Evolutionary conservation across 768 basidiomycete species (phyloP), one percentile per base, ranked within the genome.

Genomic region (Suillus plorans): DNA sequence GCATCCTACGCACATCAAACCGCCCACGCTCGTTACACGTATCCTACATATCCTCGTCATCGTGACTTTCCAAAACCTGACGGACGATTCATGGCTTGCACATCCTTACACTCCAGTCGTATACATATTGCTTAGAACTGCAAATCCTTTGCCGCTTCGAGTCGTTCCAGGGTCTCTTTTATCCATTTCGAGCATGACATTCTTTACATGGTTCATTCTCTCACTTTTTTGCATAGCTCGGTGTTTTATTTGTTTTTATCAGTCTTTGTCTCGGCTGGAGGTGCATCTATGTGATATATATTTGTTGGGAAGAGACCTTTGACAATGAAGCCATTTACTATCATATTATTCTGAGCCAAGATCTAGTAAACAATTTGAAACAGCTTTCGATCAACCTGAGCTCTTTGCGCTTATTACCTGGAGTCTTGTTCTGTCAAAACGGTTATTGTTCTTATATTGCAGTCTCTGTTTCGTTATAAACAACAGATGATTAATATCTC

Each of bases 211-310:
- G 42, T 67, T 10, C 52, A 60, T 39, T 45, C 22, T 66, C 50
- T 44, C 20, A 44, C 49, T 56, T 42, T 42, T 58, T 61, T 66
- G 66, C 70, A 74, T 75, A 69, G 66, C 56, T 69, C 69, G 72
- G 50, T 66, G 65, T 76, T 31, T 63, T 75, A 77, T 75, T 72
- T 72, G 72, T 75, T 64, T 77, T 77, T 75, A 77, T 75, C 76
- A 4, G 18, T 39, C 60, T 61, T 68, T 68, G 60, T 53, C 62
- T 63, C 50, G 66, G 69, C 64, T 67, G 64, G 66, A 67, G 62
- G 68, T 68, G 69, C 72, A 71, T 68, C 68, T 64, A 67, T 67
- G 65, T 69, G 65, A 72, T 77, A 73, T 77, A 73, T 75, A 73
- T 64, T 67, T 76, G 74, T 72, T 67, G 62, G 67, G 67, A 68